phyloP scores from a whole-genome alignment of 106 monocot genomes.

The Platanthera zijinensis region DNA sequence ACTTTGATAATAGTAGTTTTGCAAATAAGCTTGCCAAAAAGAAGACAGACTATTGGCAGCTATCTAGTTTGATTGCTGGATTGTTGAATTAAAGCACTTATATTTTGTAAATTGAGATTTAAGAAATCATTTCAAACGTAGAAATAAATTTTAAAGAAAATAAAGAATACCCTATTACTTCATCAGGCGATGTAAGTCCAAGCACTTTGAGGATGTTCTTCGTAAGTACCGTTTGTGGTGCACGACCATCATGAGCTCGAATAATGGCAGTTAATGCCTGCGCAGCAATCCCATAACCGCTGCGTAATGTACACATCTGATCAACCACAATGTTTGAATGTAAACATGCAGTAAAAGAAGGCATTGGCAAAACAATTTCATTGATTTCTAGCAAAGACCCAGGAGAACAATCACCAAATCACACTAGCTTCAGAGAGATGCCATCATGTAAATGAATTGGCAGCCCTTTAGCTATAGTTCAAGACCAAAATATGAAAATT shows the following conservation, averaged over 20 bases:
- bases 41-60: not conserved
- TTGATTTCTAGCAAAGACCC: not conserved
- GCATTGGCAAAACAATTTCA: not conserved
- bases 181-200: constrained; percentile 82
- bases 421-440: not conserved
- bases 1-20: not conserved
- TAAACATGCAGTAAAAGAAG: constrained; percentile 4
- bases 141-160: not conserved
- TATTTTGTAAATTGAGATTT: not conserved
- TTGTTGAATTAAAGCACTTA: not conserved
- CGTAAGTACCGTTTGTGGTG: constrained; percentile 70
- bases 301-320: constrained; percentile 44
- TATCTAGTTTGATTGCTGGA: not conserved
- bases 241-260: constrained; percentile 90
- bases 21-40: not conserved
- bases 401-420: constrained; percentile 5
- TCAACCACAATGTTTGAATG: constrained; percentile 5
- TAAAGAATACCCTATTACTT: constrained; percentile 73
- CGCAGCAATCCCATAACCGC: constrained; percentile 95
- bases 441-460: not conserved
- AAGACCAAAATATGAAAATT: not conserved
- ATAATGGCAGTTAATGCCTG: constrained; percentile 93
- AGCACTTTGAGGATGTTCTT: constrained; percentile 55
- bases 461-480: not conserved
- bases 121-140: not conserved